phyloP scores from a whole-genome alignment of 2,329 filamentous ascomycete species.

The Cladosporium austrohemisphaericum region DNA sequence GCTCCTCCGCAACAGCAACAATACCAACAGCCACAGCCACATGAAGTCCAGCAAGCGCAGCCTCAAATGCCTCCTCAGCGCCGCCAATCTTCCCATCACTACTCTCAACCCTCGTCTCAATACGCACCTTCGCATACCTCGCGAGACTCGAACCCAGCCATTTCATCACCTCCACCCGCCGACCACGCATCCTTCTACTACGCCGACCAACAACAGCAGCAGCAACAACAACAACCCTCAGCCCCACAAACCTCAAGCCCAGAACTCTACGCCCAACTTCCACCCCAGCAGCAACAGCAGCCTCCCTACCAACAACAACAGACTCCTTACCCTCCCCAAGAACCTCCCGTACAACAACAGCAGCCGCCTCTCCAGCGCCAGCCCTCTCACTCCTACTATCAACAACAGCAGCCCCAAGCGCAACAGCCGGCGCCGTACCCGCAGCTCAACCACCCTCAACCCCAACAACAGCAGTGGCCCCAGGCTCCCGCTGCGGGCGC shows the following conservation, averaged over 20 bases:
- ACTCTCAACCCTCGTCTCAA: constrained; percentile 34
- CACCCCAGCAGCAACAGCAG: constrained; percentile 29
- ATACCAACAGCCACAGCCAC: constrained; percentile 25
- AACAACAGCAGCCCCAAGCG: constrained; percentile 16
- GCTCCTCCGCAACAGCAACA: constrained; percentile 26
- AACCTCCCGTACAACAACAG: constrained; percentile 19
- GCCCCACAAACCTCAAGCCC: constrained; percentile 29
- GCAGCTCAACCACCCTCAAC: constrained; percentile 13
- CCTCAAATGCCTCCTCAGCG: constrained; percentile 26
- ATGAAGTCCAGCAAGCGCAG: constrained; percentile 18
- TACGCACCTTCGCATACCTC: constrained; percentile 33
- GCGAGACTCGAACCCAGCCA: constrained; percentile 26
- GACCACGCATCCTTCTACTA: constrained; percentile 60
- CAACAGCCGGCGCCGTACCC: constrained; percentile 4
- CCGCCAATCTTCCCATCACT: constrained; percentile 29
- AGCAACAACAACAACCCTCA: constrained; percentile 19
- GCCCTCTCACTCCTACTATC: constrained; percentile 23
- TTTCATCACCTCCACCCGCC: constrained; percentile 31
- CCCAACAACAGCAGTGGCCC: constrained; percentile 29
- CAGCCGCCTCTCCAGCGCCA: constrained; percentile 21
- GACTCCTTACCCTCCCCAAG: constrained; percentile 23
- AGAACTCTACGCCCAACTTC: constrained; percentile 34
- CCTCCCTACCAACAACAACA: constrained; percentile 19
- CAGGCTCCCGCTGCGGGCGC: constrained; percentile 29
- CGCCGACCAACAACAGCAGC: constrained; percentile 41